These are phyloP conservation scores for Sporothrix sp. DNA, from an alignment of 2,329 filamentous ascomycete species.

Conservation along the genomic window DNA sequence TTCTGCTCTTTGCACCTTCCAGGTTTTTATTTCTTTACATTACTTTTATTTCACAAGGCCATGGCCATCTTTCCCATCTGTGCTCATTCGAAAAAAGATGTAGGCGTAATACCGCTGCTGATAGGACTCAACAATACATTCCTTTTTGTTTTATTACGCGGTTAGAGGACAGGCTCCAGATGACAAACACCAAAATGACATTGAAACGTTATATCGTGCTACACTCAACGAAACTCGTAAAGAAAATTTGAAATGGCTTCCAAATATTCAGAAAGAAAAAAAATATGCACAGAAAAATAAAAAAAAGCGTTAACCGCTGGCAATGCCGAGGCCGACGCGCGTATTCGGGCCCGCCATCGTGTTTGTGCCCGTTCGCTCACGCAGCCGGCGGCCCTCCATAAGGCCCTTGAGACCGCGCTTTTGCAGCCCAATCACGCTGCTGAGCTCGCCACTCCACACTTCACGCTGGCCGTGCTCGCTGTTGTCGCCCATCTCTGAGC, in stretches of 20 bases:
- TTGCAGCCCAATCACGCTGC: constrained; percentile 88
- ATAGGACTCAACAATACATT: no score
- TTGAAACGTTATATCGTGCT: no score
- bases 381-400: constrained; percentile 86
- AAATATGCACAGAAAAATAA: not conserved
- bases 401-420: constrained; percentile 84
- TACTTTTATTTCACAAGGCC: not conserved
- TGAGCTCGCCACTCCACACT: constrained; percentile 72
- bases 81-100: no score
- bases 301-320: constrained; percentile 7
- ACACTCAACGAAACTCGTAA: not conserved
- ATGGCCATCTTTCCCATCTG: no score
- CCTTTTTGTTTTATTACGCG: not conserved
- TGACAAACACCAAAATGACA: not conserved
- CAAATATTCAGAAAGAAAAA: not conserved
- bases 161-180: no score
- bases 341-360: constrained; percentile 1
- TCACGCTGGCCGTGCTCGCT: constrained; percentile 45
- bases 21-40: not conserved
- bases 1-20: no score
- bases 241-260: not conserved
- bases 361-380: constrained; percentile 53
- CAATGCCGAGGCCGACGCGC: constrained; percentile 18
- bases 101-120: no score
- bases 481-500: constrained; percentile 43